Evolutionary conservation across 2,329 filamentous ascomycete genomes (phyloP).

Genomic region (Thermothelomyces thermophilus): DNA sequence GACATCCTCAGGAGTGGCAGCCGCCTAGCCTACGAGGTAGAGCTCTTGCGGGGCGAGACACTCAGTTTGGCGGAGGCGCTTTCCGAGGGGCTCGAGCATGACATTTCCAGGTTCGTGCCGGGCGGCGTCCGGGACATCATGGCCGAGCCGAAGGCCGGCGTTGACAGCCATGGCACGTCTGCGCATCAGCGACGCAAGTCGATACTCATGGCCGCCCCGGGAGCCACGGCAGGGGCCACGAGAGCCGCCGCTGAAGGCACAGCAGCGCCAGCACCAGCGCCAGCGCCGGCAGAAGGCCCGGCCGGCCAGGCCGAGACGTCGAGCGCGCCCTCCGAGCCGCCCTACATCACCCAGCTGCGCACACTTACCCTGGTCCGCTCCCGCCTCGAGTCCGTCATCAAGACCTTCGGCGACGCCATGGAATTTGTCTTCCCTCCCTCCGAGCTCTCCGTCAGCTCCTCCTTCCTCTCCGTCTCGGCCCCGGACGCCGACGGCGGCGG

Average conservation of each 20-base stretch:
- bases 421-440: slow-evolving; percentile 88
- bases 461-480: slow-evolving; percentile 83
- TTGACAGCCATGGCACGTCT: neutral
- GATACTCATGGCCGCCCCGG: slow-evolving; percentile 13
- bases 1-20: slow-evolving; percentile 88
- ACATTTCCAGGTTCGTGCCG: slow-evolving; percentile 67
- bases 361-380: slow-evolving; percentile 75
- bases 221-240: neutral
- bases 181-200: slow-evolving; percentile 24
- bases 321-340: slow-evolving; percentile 43
- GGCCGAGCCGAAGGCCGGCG: slow-evolving; percentile 19
- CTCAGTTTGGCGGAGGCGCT: slow-evolving; percentile 72
- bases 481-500: slow-evolving; percentile 63
- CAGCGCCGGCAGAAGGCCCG: neutral
- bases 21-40: slow-evolving; percentile 87
- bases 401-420: slow-evolving; percentile 91
- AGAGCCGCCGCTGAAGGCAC: neutral
- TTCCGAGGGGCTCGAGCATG: slow-evolving; percentile 62
- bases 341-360: slow-evolving; percentile 70
- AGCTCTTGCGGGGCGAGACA: slow-evolving; percentile 84
- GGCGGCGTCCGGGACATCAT: slow-evolving; percentile 35
- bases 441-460: slow-evolving; percentile 74
- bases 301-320: slow-evolving; percentile 18
- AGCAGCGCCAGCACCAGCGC: neutral
- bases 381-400: slow-evolving; percentile 83